Evolutionary conservation across 2,329 filamentous ascomycete species (phyloP).

Genomic region (Sporothrix globosa): DNA sequence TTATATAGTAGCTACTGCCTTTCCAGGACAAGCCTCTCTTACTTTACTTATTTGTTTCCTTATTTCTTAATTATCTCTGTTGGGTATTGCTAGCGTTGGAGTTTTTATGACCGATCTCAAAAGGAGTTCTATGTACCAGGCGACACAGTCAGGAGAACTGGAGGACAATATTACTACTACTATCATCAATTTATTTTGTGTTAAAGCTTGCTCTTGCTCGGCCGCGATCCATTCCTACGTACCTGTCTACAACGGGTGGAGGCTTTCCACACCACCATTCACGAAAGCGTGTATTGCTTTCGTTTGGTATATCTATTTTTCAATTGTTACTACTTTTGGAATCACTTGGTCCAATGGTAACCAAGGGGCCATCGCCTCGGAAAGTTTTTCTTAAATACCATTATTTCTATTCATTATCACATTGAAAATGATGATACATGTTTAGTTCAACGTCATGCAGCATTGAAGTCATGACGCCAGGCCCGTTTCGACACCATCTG

Average conservation of each 20-base stretch:
- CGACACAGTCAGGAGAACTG: slow-evolving; percentile 4
- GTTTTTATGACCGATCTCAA: slow-evolving; percentile 28
- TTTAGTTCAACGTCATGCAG: too few species aligned
- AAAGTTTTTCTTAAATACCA: too few species aligned
- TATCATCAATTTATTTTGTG: neutral
- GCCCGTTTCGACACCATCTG: too few species aligned
- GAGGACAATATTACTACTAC: neutral
- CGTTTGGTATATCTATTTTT: slow-evolving; percentile 3
- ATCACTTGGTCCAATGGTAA: too few species aligned
- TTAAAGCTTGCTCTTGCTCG: neutral
- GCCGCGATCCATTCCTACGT: too few species aligned
- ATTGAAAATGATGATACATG: too few species aligned
- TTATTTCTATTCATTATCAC: too few species aligned
- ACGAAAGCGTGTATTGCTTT: neutral
- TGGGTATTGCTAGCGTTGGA: slow-evolving; percentile 38
- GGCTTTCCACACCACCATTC: neutral
- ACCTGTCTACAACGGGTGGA: neutral
- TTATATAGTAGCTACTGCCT: slow-evolving; percentile 7
- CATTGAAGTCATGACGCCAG: too few species aligned
- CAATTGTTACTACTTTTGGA: too few species aligned
- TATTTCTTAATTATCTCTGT: slow-evolving; percentile 13
- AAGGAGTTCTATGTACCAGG: slow-evolving; percentile 22
- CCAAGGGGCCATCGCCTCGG: too few species aligned
- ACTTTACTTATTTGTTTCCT: neutral
- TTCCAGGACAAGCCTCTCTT: neutral